Conservation (phyloP, 257 asterid species). For the Forsythia suspensa region DNA sequence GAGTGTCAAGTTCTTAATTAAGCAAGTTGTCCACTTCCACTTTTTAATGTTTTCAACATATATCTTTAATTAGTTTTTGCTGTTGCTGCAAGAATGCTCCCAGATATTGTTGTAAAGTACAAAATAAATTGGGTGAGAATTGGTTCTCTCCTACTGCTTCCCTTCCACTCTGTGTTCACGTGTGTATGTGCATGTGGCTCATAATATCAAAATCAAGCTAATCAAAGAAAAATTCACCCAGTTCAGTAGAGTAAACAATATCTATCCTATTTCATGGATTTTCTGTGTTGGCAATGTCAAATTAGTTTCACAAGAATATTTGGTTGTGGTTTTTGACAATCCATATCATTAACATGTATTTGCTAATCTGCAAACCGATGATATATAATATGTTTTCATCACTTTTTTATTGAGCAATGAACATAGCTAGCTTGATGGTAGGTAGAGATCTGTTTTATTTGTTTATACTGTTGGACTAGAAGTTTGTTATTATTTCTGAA, state of each 20-base stretch:
- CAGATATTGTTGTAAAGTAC: background rate
- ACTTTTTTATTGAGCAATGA: conserved; percentile 4
- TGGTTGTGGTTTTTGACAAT: background rate
- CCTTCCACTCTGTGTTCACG: background rate
- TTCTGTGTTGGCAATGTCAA: conserved; percentile 4
- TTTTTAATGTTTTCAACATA: conserved; percentile 7
- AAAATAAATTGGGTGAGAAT: background rate
- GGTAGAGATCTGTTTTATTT: conserved; percentile 1
- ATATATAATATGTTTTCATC: conserved; percentile 7
- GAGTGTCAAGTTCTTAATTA: conserved; percentile 13
- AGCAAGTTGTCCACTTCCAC: conserved; percentile 5
- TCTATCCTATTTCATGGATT: background rate
- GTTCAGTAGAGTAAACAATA: conserved; percentile 1
- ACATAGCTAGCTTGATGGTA: conserved; percentile 9
- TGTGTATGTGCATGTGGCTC: background rate
- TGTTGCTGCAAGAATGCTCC: background rate
- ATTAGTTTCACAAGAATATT: conserved; percentile 8
- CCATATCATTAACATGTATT: background rate
- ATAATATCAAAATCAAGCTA: background rate
- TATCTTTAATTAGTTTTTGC: background rate
- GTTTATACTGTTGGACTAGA: conserved; percentile 10
- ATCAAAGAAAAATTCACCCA: background rate
- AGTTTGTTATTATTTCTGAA: conserved; percentile 6
- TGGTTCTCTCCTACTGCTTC: background rate
- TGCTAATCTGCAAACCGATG: background rate